These are phyloP conservation scores for Rubroshorea leprosula DNA, from an alignment of 345 rosid genomes.

Conservation along the genomic window DNA sequence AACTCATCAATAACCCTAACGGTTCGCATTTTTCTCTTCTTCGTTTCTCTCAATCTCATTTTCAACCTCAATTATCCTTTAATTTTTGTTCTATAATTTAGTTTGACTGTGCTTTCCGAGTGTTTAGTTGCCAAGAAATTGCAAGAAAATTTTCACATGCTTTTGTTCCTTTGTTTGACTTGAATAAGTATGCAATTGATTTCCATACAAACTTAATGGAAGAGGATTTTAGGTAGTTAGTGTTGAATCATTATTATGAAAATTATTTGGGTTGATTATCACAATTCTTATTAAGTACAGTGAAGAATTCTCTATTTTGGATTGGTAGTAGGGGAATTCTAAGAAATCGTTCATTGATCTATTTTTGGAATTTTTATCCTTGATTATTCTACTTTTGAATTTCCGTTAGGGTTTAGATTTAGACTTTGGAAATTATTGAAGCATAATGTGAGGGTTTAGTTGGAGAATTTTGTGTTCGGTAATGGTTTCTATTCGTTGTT, in stretches of 20 bases:
- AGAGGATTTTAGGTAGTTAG: background rate
- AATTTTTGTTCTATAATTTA: background rate
- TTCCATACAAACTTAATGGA: background rate
- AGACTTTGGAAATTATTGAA: background rate
- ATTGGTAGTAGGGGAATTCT: background rate
- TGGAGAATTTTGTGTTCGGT: background rate
- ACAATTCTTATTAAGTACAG: background rate
- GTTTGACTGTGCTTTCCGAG: background rate
- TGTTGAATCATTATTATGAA: background rate
- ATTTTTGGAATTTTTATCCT: no score
- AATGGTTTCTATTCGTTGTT: background rate
- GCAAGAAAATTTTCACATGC: background rate
- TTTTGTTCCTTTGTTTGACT: background rate
- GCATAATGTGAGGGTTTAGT: background rate
- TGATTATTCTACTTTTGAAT: background rate
- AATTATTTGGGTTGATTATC: background rate
- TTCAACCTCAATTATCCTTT: background rate
- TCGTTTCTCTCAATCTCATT: background rate
- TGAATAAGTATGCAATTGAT: background rate
- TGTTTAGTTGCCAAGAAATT: conserved; percentile 17
- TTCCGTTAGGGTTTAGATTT: background rate
- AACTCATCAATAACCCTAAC: conserved; percentile 79
- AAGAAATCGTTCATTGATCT: no score
- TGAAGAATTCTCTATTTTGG: background rate
- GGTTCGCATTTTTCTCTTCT: conserved; percentile 43